Base-by-base conservation (phyloP, 768 basidiomycete genomes). In the Mycena kentingensis region DNA sequence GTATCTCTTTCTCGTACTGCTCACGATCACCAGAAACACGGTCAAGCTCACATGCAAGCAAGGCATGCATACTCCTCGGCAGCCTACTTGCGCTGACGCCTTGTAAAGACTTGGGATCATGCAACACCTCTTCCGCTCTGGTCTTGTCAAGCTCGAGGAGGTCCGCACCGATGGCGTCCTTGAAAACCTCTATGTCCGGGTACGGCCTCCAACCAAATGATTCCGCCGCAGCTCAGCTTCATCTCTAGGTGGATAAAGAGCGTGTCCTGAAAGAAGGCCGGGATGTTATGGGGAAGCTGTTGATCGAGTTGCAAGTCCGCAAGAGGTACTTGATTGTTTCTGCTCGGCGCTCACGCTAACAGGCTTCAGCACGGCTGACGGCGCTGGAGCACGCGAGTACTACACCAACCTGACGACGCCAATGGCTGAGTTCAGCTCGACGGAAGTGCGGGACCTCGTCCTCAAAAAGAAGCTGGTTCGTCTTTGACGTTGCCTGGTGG, bases 11-110 rank as follows among this genome's bases (percentile, higher is more conserved):
- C 13, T 11, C 13, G 27, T 19, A 15, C 42, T 44, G 42, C 19
- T 13, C 27, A 8, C 22, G 7, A 13, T 25, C 42, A 10, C 13
- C 73, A 84, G 69, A 92, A 91, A 67, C 92, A 93, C 61, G 89
- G 91, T 16, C 90, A 93, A 64, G 90, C 90, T 15, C 90, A 92
- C 63, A 93, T 92, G 91, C 88, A 93, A 69, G 90, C 90, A 38
- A 82, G 90, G 88, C 89, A 67, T 41, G 80, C 55, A n/a, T n/a
- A n/a, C n/a, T n/a, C n/a, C n/a, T n/a, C n/a, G n/a, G n/a, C n/a
- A n/a, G n/a, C n/a, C n/a, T n/a, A n/a, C n/a, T n/a, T n/a, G n/a
- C n/a, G n/a, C n/a, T n/a, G n/a, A n/a, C n/a, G n/a, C n/a, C n/a
- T n/a, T n/a, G n/a, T n/a, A n/a, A n/a, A 90, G 90, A 22, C 74